Percentiles rank a stretch among this genome's conserved stretches.
phyloP scores from a whole-genome alignment of 345 rosid species.

The Brassica cretica region DNA sequence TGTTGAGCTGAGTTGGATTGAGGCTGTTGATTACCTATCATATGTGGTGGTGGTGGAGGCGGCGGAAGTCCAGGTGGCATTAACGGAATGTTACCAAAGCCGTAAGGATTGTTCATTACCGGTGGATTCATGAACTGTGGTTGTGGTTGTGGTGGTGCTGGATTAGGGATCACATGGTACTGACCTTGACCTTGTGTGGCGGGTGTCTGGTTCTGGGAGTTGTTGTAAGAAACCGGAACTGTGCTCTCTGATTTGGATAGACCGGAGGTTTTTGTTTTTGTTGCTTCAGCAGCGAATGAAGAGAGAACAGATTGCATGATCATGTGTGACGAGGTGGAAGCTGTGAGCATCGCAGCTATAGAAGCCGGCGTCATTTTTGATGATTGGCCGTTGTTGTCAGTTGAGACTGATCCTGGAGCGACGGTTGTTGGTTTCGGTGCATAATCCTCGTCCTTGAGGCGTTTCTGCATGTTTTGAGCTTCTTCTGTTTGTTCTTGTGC shows the following conservation, averaged over 20 bases:
- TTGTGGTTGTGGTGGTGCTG: constrained; percentile 41
- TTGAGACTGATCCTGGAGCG: neutral
- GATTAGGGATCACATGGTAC: constrained; percentile 58
- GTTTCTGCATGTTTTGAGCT: constrained; percentile 61
- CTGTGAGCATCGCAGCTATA: constrained; percentile 85
- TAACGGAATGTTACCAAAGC: constrained; percentile 56
- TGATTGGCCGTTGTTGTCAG: constrained; percentile 41
- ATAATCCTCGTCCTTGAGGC: constrained; percentile 38
- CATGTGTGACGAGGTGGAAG: constrained; percentile 74
- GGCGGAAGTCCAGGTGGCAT: constrained; percentile 49
- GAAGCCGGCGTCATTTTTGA: constrained; percentile 67
- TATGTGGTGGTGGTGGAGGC: constrained; percentile 36
- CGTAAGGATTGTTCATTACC: constrained; percentile 39
- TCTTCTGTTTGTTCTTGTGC: constrained; percentile 72
- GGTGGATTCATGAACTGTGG: constrained; percentile 40
- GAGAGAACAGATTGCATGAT: constrained; percentile 91
- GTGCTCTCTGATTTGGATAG: constrained; percentile 46
- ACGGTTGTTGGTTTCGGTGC: neutral
- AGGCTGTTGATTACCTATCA: constrained; percentile 47
- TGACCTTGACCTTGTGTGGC: constrained; percentile 26
- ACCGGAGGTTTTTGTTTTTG: constrained; percentile 57
- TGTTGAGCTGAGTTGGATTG: constrained; percentile 33
- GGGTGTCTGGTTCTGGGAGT: constrained; percentile 28
- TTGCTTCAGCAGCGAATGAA: constrained; percentile 86
- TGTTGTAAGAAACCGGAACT: constrained; percentile 39